Evolutionary conservation across 352 stramenopile species (phyloP).

Genomic region (Phytophthora boehmeriae): DNA sequence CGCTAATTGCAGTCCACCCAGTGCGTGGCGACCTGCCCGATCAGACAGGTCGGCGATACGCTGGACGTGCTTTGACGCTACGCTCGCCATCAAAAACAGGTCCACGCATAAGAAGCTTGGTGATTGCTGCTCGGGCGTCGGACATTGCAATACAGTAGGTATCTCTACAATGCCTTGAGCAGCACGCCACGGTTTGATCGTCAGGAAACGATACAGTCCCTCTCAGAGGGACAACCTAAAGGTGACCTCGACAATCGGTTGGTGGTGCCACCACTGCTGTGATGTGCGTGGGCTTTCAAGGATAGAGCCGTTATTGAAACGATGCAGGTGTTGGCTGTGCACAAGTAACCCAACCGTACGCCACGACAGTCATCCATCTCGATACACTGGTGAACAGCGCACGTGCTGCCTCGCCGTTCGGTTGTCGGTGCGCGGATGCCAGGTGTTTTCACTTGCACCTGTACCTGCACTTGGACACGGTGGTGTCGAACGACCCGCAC

Average conservation of each 20-base stretch:
- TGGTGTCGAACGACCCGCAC: not conserved
- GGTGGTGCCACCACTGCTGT: not conserved
- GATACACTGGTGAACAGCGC: slow-evolving; percentile 13
- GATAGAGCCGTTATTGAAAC: slow-evolving; percentile 17
- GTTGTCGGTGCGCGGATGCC: slow-evolving; percentile 28
- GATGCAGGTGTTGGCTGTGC: slow-evolving; percentile 4
- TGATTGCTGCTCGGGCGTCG: not conserved
- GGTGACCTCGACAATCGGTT: not conserved
- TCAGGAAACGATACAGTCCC: not conserved
- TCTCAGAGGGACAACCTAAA: not conserved
- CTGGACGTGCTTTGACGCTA: not conserved
- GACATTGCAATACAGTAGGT: not conserved
- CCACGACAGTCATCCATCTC: slow-evolving; percentile 17
- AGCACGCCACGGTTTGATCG: not conserved
- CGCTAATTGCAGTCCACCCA: not conserved
- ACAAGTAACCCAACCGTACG: slow-evolving; percentile 6
- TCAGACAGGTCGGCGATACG: not conserved
- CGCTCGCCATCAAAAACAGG: not conserved
- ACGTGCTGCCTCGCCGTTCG: slow-evolving; percentile 23
- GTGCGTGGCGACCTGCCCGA: not conserved
- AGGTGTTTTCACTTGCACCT: slow-evolving; percentile 26
- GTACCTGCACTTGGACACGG: slow-evolving; percentile 1
- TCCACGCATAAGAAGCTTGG: not conserved
- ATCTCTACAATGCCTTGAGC: not conserved
- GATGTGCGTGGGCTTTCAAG: not conserved